Base-by-base conservation (phyloP, 2,329 filamentous ascomycete species). In the Pseudogymnoascus destructans region DNA sequence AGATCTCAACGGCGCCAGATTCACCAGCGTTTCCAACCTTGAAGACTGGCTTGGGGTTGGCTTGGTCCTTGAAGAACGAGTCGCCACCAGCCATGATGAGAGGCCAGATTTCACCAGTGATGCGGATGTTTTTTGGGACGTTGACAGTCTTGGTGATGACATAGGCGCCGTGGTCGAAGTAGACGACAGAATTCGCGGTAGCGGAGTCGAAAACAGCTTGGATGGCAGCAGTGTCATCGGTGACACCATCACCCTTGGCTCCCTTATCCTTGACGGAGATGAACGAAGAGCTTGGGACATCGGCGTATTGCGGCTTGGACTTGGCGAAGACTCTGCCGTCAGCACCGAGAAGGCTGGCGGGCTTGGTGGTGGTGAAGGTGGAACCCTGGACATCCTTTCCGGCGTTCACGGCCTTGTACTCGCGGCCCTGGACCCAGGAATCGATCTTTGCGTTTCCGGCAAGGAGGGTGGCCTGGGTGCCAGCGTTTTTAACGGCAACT, bases 91-190 rank as follows among this genome's bases (percentile, higher is more conserved):
- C 91, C 78, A 96, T 86, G 70, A 97, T 86, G 61, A 95, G 74
- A 2, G 92, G 86, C 88, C 89, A 95, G 69, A 95, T 84, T 73
- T 96, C 90, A 66, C 92, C 92, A 6, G 87, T 88, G 68, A 97
- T 91, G 73, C 85, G 87, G 74, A 92, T 83, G 67, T 89, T 80
- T 75, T 86, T 86, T 59, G 87, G 87, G 7, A 91, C 77, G 64
- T 80, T 79, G 69, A 91, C 73, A 0, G 87, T 91, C 64, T 81
- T 76, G 42, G 79, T 83, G 64, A 91, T 74, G 58, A 87, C 70
- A 69, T 91, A 89, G 55, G 84, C 79, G 38, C 87, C 87, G 66
- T 86, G 83, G 66, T 89, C 85, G 64, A 92, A 85, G 73, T 84
- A 91, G 59, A 88, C 78, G 62, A 92, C 71, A 64, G 86, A 77